phyloP scores from a whole-genome alignment of 352 stramenopile genomes.

The Phytophthora constricta region DNA sequence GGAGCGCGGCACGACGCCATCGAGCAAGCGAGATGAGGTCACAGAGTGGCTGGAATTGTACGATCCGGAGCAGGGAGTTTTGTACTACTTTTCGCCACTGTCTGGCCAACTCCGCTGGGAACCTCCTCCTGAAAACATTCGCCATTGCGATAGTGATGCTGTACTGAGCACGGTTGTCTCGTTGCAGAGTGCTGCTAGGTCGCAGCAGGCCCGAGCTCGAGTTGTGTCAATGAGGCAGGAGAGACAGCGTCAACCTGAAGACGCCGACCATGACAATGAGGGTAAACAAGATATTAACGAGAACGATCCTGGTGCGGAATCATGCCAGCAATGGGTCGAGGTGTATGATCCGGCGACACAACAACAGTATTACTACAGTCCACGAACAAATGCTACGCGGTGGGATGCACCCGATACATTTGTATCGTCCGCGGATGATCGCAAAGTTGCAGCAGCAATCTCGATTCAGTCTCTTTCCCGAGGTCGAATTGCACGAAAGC shows the following conservation, averaged over 20 bases:
- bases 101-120: slow-evolving; percentile 59
- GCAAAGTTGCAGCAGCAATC: slow-evolving; percentile 54
- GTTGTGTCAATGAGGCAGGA: slow-evolving; percentile 45
- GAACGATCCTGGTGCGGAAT: background rate
- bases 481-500: slow-evolving; percentile 42
- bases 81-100: slow-evolving; percentile 58
- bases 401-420: slow-evolving; percentile 52
- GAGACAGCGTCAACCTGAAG: slow-evolving; percentile 7
- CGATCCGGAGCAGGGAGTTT: slow-evolving; percentile 45
- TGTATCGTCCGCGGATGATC: slow-evolving; percentile 48
- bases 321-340: slow-evolving; percentile 52
- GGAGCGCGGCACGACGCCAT: background rate
- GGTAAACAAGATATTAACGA: background rate
- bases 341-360: slow-evolving; percentile 67
- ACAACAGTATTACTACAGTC: slow-evolving; percentile 68
- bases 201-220: slow-evolving; percentile 47
- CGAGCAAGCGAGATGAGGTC: background rate
- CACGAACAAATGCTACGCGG: slow-evolving; percentile 48
- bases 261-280: background rate
- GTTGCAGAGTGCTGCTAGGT: slow-evolving; percentile 58
- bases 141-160: slow-evolving; percentile 45
- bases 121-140: slow-evolving; percentile 34
- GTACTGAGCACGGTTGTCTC: slow-evolving; percentile 50
- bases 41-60: slow-evolving; percentile 63
- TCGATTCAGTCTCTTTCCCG: slow-evolving; percentile 63